Percentiles rank a stretch among this genome's conserved stretches.
Conservation (phyloP, 202 grass and related monocot genomes). For the Alloteropsis angusta region DNA sequence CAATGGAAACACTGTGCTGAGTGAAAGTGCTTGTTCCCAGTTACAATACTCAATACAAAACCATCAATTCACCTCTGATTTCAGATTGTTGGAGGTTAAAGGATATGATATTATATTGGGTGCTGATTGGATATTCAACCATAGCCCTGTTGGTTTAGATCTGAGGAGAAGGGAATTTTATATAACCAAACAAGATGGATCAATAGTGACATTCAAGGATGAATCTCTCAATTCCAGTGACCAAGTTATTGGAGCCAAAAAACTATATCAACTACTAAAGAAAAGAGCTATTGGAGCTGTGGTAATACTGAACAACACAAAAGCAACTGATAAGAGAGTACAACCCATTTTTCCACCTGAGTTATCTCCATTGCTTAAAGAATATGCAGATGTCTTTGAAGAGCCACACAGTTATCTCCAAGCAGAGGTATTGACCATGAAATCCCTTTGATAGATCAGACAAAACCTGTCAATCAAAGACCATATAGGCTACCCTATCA, state of each 20-base stretch:
- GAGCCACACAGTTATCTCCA: rapidly evolving
- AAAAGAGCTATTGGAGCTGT: not conserved
- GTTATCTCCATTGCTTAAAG: too few species aligned
- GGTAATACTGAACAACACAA: rapidly evolving
- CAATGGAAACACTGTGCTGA: not conserved
- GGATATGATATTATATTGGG: not conserved
- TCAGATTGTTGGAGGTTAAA: not conserved
- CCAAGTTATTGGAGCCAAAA: rapidly evolving
- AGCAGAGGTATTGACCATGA: not conserved
- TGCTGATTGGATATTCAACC: not conserved
- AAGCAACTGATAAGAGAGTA: not conserved
- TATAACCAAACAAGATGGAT: rapidly evolving
- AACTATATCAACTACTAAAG: not conserved
- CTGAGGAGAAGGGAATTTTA: not conserved
- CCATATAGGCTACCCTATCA: not conserved
- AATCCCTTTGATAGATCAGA: rapidly evolving
- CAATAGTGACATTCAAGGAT: rapidly evolving
- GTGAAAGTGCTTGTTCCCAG: too few species aligned
- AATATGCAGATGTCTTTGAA: not conserved
- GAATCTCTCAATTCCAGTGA: not conserved
- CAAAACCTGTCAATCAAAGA: not conserved
- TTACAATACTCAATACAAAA: not conserved
- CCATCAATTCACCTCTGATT: not conserved
- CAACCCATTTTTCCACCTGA: too few species aligned
- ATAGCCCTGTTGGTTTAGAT: not conserved